A percentile compares a stretch with the other conserved stretches of the same genome.
These are phyloP conservation scores for Pythium oligandrum DNA, from an alignment of 352 stramenopile genomes.

Conservation along the genomic window DNA sequence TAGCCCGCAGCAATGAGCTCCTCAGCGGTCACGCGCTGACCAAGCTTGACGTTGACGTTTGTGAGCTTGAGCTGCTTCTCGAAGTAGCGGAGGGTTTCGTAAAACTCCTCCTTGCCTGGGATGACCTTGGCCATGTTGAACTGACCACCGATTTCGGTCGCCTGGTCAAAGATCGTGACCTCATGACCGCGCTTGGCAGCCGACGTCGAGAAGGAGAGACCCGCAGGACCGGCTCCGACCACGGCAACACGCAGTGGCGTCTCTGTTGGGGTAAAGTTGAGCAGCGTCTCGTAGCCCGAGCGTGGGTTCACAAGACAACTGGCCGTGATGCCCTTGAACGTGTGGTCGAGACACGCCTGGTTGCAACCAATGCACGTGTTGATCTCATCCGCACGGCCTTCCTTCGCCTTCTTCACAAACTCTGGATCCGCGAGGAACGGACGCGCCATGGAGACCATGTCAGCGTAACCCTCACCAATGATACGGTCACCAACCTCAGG, in stretches of 20 bases:
- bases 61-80: conserved; percentile 81
- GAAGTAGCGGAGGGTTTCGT: conserved; percentile 97
- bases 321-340: conserved; percentile 93
- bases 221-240: conserved; percentile 92
- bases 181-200: conserved; percentile 89
- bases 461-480: conserved; percentile 76
- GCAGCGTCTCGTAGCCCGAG: conserved; percentile 93
- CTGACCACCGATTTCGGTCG: conserved; percentile 87
- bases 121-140: conserved; percentile 98
- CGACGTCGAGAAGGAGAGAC: conserved; percentile 88
- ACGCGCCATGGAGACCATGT: conserved; percentile 85
- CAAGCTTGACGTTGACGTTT: conserved; percentile 80
- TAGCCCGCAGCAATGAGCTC: conserved; percentile 54
- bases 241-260: conserved; percentile 68
- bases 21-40: conserved; percentile 36
- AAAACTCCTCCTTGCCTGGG: conserved; percentile 97
- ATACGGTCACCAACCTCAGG: conserved; percentile 89
- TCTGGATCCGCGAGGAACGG: conserved; percentile 95
- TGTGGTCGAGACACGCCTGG: conserved; percentile 96
- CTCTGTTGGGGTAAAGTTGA: conserved; percentile 65
- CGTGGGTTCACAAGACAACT: conserved; percentile 96
- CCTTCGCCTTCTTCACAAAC: conserved; percentile 90
- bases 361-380: conserved; percentile 98
- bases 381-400: conserved; percentile 90
- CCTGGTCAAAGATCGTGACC: conserved; percentile 93